These are phyloP conservation scores for Scutellaria baicalensis DNA, from an alignment of 257 asterid species.

Conservation along the genomic window DNA sequence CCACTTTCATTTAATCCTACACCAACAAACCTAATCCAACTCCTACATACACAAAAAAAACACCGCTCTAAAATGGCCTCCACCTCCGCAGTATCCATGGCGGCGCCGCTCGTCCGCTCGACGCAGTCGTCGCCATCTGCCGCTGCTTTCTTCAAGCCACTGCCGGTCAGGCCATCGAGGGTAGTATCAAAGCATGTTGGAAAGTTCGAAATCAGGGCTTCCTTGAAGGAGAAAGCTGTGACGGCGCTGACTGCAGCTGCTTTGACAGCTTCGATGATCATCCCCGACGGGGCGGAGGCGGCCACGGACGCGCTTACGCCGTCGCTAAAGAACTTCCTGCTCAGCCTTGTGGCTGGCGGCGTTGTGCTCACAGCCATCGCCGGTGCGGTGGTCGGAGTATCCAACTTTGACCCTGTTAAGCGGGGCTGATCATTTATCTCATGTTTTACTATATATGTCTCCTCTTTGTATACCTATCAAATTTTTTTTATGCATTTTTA, in stretches of 20 bases:
- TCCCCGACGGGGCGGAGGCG: conserved; percentile 62
- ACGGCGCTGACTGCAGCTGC: conserved; percentile 61
- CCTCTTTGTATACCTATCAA: background rate
- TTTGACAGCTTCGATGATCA: conserved; percentile 45
- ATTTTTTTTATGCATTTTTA: too few relatives aligned
- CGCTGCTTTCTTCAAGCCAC: conserved; percentile 38
- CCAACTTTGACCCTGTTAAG: conserved; percentile 73
- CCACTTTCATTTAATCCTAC: background rate
- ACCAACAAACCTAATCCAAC: background rate
- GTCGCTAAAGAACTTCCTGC: conserved; percentile 66
- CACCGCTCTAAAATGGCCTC: conserved; percentile 30
- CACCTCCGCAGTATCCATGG: conserved; percentile 45
- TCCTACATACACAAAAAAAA: background rate
- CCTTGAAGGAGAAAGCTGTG: conserved; percentile 51
- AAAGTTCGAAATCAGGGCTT: conserved; percentile 46
- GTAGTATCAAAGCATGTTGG: conserved; percentile 16
- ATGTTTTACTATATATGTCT: too few relatives aligned
- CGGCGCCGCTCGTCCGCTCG: conserved; percentile 27
- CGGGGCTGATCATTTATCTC: conserved; percentile 20
- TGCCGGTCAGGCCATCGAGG: conserved; percentile 24
- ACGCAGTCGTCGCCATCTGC: conserved; percentile 17
- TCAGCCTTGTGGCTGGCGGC: conserved; percentile 63
- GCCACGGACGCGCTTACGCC: conserved; percentile 35
- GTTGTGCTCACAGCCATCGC: conserved; percentile 34
- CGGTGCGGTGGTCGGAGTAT: conserved; percentile 50